Conservation (phyloP, 2,329 filamentous ascomycete species). For the Alternaria incomplexa region DNA sequence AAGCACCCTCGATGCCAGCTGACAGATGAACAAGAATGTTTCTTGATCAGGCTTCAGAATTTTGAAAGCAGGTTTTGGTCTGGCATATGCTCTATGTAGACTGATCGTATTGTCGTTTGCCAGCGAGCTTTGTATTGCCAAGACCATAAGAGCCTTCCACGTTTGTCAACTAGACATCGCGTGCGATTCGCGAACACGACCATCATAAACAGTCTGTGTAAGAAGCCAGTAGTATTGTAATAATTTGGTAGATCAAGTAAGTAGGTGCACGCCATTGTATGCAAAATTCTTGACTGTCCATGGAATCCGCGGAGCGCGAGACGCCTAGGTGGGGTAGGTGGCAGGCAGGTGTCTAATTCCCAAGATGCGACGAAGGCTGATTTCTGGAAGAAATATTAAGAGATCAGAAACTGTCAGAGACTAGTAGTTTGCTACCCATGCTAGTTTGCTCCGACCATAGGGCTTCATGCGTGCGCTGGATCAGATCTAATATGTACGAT, state of each 20-base stretch:
- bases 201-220: not conserved
- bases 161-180: not conserved
- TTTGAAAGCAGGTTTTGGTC: not conserved
- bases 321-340: not conserved
- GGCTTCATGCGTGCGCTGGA: slow-evolving; percentile 1
- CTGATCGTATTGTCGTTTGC: not conserved
- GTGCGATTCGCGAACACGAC: not conserved
- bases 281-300: not conserved
- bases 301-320: not conserved
- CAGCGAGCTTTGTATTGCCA: not conserved
- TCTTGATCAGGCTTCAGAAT: not conserved
- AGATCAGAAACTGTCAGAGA: not conserved
- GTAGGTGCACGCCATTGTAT: not conserved
- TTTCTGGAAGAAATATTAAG: not conserved
- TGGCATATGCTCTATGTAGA: not conserved
- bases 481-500: slow-evolving; percentile 1
- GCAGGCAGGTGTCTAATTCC: not conserved
- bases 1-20: not conserved
- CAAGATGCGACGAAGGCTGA: not conserved
- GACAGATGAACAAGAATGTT: not conserved
- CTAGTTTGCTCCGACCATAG: not conserved
- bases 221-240: not conserved
- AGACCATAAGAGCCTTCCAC: not conserved
- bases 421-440: not conserved
- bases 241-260: not conserved